Evolutionary conservation across 805 yeast species (phyloP).

Genomic region (Candida ipomoeae): DNA sequence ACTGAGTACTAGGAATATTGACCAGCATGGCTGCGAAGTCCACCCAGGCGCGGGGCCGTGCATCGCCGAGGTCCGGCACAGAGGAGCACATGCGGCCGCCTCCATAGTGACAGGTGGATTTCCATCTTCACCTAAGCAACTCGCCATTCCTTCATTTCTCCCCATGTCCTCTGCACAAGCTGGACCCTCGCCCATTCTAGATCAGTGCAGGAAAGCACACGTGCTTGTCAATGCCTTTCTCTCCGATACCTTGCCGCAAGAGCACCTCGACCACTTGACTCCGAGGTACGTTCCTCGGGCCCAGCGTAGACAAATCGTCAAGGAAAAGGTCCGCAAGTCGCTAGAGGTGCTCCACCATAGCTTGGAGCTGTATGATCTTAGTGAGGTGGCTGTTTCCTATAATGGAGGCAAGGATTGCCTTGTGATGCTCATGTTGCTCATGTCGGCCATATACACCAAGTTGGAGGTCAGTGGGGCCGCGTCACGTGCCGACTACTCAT

Average conservation of each 20-base stretch:
- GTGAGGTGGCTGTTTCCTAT: conserved; percentile 72
- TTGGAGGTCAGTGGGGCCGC: conserved; percentile 9
- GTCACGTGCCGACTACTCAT: conserved; percentile 24
- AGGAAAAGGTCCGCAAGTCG: conserved; percentile 25
- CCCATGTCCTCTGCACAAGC: neutral
- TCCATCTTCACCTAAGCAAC: neutral
- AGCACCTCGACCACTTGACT: conserved; percentile 17
- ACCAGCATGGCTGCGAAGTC: too few relatives aligned
- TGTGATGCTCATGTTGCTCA: conserved; percentile 73
- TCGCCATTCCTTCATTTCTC: neutral
- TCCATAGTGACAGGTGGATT: neutral
- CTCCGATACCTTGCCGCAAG: conserved; percentile 27
- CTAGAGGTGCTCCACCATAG: conserved; percentile 26
- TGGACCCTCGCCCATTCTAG: conserved; percentile 7
- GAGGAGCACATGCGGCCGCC: neutral
- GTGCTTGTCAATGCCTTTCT: conserved; percentile 29
- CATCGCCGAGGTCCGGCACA: neutral
- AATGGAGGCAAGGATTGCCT: conserved; percentile 98
- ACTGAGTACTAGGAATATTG: too few relatives aligned
- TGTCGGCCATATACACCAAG: conserved; percentile 47
- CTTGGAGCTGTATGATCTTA: conserved; percentile 30
- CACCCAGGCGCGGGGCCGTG: neutral
- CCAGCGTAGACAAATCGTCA: conserved; percentile 22
- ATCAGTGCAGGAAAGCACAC: conserved; percentile 31
- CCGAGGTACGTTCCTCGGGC: conserved; percentile 21